Base-by-base conservation (phyloP, 257 asterid genomes). In the Cynanchum wilfordii region DNA sequence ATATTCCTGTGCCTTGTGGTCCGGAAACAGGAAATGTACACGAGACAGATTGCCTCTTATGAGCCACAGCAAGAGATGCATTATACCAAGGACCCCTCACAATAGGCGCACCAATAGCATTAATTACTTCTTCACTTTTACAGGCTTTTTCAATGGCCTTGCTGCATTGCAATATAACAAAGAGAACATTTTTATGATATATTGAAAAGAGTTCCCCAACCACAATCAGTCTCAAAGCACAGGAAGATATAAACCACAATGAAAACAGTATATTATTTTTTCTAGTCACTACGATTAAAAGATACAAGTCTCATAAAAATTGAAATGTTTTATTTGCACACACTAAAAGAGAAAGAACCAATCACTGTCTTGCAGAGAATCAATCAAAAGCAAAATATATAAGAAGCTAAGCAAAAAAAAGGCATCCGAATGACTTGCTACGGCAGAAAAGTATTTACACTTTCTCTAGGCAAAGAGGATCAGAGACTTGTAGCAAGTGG, bases 31-130 rank as follows among this genome's bases (percentile, higher is more conserved):
- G 99, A 79, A 95, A 92, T 24, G 99, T 80, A 86, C 99, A 91
- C 1, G 99, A 92, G 33, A 85, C 95, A 47, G 98, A 92, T 33
- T 84, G 90, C 66, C 99, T 93, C 74, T 85, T 79, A 84, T 92
- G 99, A 74, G 96, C 95, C 69, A 89, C 90, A 10, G 96, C 98
- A 80, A 95, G 91, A 16, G 99, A 90, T 64, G 99, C 98, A 74
- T 95, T 92, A 73, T 95, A 92, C 99, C 98, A 95, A 51, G 99
- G 99, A 33, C 99, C 99, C 80, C 94, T 85, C 56, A 75, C 91
- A 77, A 95, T 84, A 52, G 98, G 99, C 84, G 90, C 96, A 10
- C 98, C 99, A 51, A 95, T 85, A 70, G 97, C 92, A 75, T 87
- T 89, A 73, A 86, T 83, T 77, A 95, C 74, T 63, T 72, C 81